Percentiles rank a stretch among this genome's conserved stretches.
These are phyloP conservation scores for Typha latifolia DNA, from an alignment of 176 grass and related monocot genomes.

Conservation along the genomic window DNA sequence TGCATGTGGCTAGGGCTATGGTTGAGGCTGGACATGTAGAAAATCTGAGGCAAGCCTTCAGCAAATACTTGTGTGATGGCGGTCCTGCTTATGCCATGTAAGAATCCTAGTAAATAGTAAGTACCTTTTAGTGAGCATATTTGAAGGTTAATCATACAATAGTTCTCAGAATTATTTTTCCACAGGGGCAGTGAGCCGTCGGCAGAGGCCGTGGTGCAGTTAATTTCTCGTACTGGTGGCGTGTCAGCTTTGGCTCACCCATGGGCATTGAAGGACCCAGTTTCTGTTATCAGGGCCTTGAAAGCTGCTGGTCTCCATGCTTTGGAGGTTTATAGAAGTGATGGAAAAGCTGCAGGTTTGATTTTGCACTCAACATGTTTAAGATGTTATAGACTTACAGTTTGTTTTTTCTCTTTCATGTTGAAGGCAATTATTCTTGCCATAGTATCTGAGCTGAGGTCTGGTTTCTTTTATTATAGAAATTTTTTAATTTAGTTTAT, in stretches of 20 bases:
- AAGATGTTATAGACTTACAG: conserved; percentile 12
- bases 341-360: conserved; percentile 75
- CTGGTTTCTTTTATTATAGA: conserved; percentile 2
- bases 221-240: conserved; percentile 76
- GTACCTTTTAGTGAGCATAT: not conserved
- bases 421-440: not conserved
- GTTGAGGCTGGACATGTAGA: conserved; percentile 76
- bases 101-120: conserved; percentile 8
- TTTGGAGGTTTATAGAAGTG: conserved; percentile 92
- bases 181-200: conserved; percentile 77
- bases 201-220: conserved; percentile 62
- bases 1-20: conserved; percentile 83
- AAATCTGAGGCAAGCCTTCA: conserved; percentile 80
- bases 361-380: conserved; percentile 9
- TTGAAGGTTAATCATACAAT: not conserved
- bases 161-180: conserved; percentile 15
- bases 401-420: conserved; percentile 1
- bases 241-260: conserved; percentile 87
- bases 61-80: conserved; percentile 74
- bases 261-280: conserved; percentile 77
- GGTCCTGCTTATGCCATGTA: conserved; percentile 87
- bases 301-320: conserved; percentile 72
- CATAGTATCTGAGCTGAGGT: not conserved
- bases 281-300: conserved; percentile 52
- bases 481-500: conserved; percentile 6